Base-by-base conservation (phyloP, 108 stramenopile genomes). In the Discostella pseudostelligera region DNA sequence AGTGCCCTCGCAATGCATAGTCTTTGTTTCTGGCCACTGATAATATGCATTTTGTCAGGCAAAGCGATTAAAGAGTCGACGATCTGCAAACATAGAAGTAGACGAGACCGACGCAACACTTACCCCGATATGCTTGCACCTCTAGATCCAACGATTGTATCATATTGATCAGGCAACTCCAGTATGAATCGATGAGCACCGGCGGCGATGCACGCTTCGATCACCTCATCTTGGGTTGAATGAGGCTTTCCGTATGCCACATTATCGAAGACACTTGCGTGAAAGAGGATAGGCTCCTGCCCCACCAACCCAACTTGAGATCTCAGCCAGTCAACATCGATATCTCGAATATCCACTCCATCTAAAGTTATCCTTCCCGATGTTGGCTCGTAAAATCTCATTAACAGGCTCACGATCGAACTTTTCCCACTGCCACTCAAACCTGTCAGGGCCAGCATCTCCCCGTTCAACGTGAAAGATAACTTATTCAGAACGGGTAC, bases 1-100 rank as follows among this genome's bases (percentile, higher is more conserved):
- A 95, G 56, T 3, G 94, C 93, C 29, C 96, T 82, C 4, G 96
- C 94, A 44, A 97, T 96, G 37, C 90, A 85, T 24, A 98, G 66
- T 17, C 97, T 74, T 66, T 98, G 97, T 57, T 95, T 95, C 79
- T 98, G 97, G 0, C 97, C 95, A 7, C 93, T 94, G 25, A 61
- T 71, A 5, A 91, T 70, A 56, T n/a, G 25, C 50, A 26, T 28
- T 4, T 4, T 5, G 11, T 13, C 14, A 28, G 20, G 20, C 24
- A 25, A 21, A 51, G 17, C 49, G 22, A 22, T 22, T 50, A 49
- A 25, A n/a, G n/a, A 5, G 4, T 21, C 8, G 45, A 12, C 45
- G 21, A 46, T 5, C 20, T 46, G 45, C 45, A 46, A 8, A 21
- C 50, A 25, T 24, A 51, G 1, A 28, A 13, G 20, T 21, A 26